These are phyloP conservation scores for Candida vartiovaarae DNA, from an alignment of 805 yeast species.

Conservation along the genomic window DNA sequence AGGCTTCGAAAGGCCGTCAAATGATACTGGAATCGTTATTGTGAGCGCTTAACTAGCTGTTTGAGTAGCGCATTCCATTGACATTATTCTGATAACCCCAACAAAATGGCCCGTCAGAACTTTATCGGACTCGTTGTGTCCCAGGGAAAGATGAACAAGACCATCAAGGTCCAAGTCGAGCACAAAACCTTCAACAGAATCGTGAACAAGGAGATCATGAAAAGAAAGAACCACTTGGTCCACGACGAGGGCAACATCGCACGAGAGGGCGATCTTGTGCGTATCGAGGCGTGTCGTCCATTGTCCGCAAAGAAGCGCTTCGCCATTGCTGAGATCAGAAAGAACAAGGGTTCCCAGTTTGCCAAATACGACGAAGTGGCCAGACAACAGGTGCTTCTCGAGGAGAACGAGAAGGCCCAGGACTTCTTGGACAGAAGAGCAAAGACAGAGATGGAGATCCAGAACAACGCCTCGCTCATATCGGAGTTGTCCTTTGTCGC, in stretches of 20 bases:
- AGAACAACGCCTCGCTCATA: conserved; percentile 24
- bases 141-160: conserved; percentile 94
- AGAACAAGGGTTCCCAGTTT: conserved; percentile 87
- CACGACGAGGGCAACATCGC: conserved; percentile 92
- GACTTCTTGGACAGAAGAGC: conserved; percentile 48
- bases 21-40: no score
- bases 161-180: conserved; percentile 87
- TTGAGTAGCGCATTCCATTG: no score
- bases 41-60: no score
- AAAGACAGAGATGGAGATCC: conserved; percentile 23
- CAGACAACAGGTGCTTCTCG: conserved; percentile 54
- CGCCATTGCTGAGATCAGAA: conserved; percentile 88
- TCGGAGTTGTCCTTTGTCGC: conserved; percentile 26
- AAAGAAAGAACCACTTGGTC: conserved; percentile 77
- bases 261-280: conserved; percentile 91
- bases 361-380: conserved; percentile 73
- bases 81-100: no score
- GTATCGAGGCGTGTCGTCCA: conserved; percentile 87
- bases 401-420: conserved; percentile 51
- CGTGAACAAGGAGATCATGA: conserved; percentile 68
- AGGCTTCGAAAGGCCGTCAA: no score
- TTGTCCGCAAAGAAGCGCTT: conserved; percentile 75
- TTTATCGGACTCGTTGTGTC: conserved; percentile 90
- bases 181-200: conserved; percentile 63
- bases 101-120: conserved; percentile 76